Conservation (phyloP, 177 flowering plant genomes). For the Vitis hybrid region DNA sequence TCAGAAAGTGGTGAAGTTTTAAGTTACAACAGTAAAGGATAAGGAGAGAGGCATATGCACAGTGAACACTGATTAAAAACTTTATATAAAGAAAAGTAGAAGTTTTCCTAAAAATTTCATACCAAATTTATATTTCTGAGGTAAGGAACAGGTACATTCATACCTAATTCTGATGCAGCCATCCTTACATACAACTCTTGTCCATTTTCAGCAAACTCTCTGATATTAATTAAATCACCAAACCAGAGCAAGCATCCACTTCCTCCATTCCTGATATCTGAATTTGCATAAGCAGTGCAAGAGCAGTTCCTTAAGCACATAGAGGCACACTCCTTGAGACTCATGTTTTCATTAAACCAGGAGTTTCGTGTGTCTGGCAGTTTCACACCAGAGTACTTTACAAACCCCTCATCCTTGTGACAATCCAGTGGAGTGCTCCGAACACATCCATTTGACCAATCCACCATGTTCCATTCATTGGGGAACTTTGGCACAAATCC, state of each 20-base stretch:
- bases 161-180: neutral
- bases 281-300: slow-evolving; percentile 27
- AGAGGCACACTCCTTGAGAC: slow-evolving; percentile 11
- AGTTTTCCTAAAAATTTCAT: no score
- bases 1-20: no score
- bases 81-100: no score
- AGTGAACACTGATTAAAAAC: no score
- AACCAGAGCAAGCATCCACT: slow-evolving; percentile 29
- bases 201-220: slow-evolving; percentile 7
- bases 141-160: no score
- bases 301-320: slow-evolving; percentile 25
- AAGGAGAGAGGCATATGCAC: no score
- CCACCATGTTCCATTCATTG: slow-evolving; percentile 7
- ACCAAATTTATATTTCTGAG: no score
- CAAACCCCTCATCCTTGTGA: slow-evolving; percentile 8
- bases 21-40: no score
- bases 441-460: slow-evolving; percentile 26
- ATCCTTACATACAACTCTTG: slow-evolving; percentile 25
- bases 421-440: slow-evolving; percentile 14
- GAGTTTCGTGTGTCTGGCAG: slow-evolving; percentile 20
- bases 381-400: slow-evolving; percentile 10
- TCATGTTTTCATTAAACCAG: slow-evolving; percentile 14
- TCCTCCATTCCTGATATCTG: slow-evolving; percentile 7
- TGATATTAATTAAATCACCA: slow-evolving; percentile 22
- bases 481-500: slow-evolving; percentile 15